Evolutionary conservation across 805 yeast genomes (phyloP).

Genomic region (Yueomyces sinensis): DNA sequence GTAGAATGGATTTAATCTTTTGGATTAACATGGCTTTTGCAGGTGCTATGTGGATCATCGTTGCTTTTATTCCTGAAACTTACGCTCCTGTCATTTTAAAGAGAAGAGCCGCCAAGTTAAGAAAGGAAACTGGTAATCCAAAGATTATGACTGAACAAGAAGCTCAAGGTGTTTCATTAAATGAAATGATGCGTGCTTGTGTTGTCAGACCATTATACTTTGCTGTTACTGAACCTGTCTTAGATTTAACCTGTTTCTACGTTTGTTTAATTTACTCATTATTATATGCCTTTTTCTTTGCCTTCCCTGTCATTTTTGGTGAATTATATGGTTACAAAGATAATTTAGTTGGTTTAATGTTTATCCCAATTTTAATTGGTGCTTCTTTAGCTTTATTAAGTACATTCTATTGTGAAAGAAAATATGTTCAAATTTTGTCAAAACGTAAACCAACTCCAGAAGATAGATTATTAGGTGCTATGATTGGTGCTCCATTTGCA

Average conservation of each 20-base stretch:
- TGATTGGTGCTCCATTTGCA: constrained; percentile 74
- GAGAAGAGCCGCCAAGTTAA: constrained; percentile 46
- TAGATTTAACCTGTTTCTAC: constrained; percentile 71
- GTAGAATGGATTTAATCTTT: constrained; percentile 53
- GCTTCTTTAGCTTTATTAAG: constrained; percentile 59
- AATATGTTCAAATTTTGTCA: constrained; percentile 39
- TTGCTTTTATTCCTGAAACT: constrained; percentile 72
- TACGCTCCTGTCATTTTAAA: constrained; percentile 72
- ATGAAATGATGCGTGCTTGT: constrained; percentile 60
- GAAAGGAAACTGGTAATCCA: constrained; percentile 70
- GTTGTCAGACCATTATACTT: constrained; percentile 71
- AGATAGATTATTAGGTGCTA: constrained; percentile 68
- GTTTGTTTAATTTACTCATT: constrained; percentile 85
- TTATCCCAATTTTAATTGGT: constrained; percentile 82
- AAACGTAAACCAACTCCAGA: constrained; percentile 60
- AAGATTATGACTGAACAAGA: constrained; percentile 90
- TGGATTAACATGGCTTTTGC: constrained; percentile 94
- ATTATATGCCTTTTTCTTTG: constrained; percentile 87
- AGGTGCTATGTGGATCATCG: constrained; percentile 64
- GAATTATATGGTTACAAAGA: constrained; percentile 68
- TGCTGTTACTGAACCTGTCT: constrained; percentile 68
- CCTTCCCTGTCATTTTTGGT: constrained; percentile 80
- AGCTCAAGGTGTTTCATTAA: constrained; percentile 57
- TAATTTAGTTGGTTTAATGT: constrained; percentile 72
- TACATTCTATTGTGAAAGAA: constrained; percentile 62